phyloP scores from a whole-genome alignment of 352 stramenopile species.

The Thalassiosira pacifica region DNA sequence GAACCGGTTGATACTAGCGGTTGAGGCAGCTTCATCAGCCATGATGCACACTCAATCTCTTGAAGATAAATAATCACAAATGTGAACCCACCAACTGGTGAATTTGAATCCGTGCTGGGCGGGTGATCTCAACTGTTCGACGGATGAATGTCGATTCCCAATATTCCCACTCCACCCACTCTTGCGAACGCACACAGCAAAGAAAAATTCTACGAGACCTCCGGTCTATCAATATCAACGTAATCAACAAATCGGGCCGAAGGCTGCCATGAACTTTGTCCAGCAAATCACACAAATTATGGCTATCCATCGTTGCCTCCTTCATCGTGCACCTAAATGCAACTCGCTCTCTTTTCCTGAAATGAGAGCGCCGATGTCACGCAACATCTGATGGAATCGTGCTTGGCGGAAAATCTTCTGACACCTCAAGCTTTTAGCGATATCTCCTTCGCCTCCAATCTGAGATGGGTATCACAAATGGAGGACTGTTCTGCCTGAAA shows the following conservation, averaged over 20 bases:
- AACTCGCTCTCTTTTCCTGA: background rate
- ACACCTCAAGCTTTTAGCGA: slow-evolving; percentile 1
- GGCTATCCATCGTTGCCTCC: background rate
- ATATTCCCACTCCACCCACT: slow-evolving; percentile 8
- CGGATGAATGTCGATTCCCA: slow-evolving; percentile 5
- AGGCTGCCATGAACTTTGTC: slow-evolving; percentile 7
- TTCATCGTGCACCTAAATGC: background rate
- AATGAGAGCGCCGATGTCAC: background rate
- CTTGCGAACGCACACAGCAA: slow-evolving; percentile 8
- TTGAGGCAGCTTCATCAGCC: background rate
- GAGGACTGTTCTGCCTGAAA: background rate
- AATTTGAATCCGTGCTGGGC: slow-evolving; percentile 8
- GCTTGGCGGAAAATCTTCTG: background rate
- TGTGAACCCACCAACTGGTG: slow-evolving; percentile 5
- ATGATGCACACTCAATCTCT: slow-evolving; percentile 6
- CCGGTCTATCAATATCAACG: background rate
- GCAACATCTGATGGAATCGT: slow-evolving; percentile 7
- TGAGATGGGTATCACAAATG: no score
- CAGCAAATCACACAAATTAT: slow-evolving; percentile 12
- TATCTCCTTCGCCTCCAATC: background rate
- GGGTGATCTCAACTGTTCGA: slow-evolving; percentile 5
- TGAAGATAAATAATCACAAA: slow-evolving; percentile 13
- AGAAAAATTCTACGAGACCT: slow-evolving; percentile 11
- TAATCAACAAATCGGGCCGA: background rate
- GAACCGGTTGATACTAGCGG: slow-evolving; percentile 5